These are phyloP conservation scores for Mrakia hoshinonis DNA, from an alignment of 768 basidiomycete species.

Conservation along the genomic window DNA sequence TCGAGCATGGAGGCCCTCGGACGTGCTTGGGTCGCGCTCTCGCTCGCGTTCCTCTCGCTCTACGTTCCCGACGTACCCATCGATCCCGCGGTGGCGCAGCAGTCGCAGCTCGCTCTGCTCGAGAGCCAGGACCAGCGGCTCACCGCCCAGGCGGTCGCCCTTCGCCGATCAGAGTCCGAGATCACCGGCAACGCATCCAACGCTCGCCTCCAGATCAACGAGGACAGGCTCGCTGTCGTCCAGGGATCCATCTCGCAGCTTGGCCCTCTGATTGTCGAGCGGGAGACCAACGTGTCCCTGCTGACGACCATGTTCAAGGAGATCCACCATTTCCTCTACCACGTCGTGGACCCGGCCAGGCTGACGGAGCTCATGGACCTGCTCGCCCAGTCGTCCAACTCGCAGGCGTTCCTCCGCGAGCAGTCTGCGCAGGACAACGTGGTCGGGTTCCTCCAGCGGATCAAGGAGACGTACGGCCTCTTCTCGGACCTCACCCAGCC, in stretches of 20 bases:
- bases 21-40: slow-evolving; percentile 54
- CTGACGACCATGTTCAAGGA: slow-evolving; percentile 48
- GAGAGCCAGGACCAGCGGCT: slow-evolving; percentile 45
- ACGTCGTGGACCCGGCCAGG: slow-evolving; percentile 50
- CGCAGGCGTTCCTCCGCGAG: slow-evolving; percentile 48
- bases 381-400: slow-evolving; percentile 28
- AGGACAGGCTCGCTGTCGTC: not conserved
- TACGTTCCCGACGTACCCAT: slow-evolving; percentile 75
- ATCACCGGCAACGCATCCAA: slow-evolving; percentile 54
- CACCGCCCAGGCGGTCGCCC: slow-evolving; percentile 49
- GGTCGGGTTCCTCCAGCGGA: slow-evolving; percentile 63
- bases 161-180: slow-evolving; percentile 51
- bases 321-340: slow-evolving; percentile 57
- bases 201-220: slow-evolving; percentile 9
- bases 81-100: slow-evolving; percentile 69
- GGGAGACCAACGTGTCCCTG: slow-evolving; percentile 26
- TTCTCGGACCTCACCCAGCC: slow-evolving; percentile 63
- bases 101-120: slow-evolving; percentile 47
- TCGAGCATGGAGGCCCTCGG: slow-evolving; percentile 44
- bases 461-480: slow-evolving; percentile 56
- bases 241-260: slow-evolving; percentile 22
- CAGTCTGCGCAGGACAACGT: slow-evolving; percentile 69
- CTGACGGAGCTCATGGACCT: slow-evolving; percentile 47
- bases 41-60: slow-evolving; percentile 55
- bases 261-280: slow-evolving; percentile 23